A percentile compares a stretch with the other conserved stretches of the same genome.
phyloP scores from a whole-genome alignment of 2,329 filamentous ascomycete species.

The Nothophaeocryptopus gaeumannii region DNA sequence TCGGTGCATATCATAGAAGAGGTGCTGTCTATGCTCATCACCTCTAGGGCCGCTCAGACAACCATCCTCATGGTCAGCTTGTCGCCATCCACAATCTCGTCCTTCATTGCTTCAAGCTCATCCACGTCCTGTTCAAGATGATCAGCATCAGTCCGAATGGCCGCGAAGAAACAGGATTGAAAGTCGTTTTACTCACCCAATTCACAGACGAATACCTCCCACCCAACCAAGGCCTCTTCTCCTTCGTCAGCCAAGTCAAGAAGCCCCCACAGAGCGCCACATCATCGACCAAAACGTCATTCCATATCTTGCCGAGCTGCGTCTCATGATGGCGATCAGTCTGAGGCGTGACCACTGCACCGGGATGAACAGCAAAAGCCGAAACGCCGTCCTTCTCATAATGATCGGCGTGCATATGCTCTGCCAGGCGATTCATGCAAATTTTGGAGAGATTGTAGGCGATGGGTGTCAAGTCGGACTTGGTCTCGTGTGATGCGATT shows the following conservation, averaged over 20 bases:
- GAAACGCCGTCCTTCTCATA: constrained; percentile 10
- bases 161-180: too few relatives aligned
- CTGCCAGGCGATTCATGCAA: constrained; percentile 16
- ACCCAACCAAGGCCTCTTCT: constrained; percentile 11
- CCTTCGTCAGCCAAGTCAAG: constrained; percentile 17
- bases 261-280: constrained; percentile 16
- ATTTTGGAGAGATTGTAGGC: constrained; percentile 18
- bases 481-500: constrained; percentile 16
- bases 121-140: constrained; percentile 3
- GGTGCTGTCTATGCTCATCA: background rate
- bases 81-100: constrained; percentile 14
- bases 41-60: background rate
- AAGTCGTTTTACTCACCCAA: background rate
- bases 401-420: constrained; percentile 15
- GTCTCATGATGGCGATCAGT: constrained; percentile 14
- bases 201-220: constrained; percentile 15
- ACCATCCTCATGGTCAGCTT: constrained; percentile 18
- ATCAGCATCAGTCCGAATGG: too few relatives aligned
- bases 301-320: constrained; percentile 11
- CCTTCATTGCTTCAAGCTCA: constrained; percentile 14
- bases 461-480: constrained; percentile 10
- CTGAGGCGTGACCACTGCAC: constrained; percentile 14
- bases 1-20: background rate
- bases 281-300: constrained; percentile 13
- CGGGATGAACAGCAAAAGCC: constrained; percentile 19